Percentiles rank a stretch among this genome's conserved stretches.
Evolutionary conservation across 2,329 filamentous ascomycete species (phyloP).

Genomic region (Bipolaris victoriae): DNA sequence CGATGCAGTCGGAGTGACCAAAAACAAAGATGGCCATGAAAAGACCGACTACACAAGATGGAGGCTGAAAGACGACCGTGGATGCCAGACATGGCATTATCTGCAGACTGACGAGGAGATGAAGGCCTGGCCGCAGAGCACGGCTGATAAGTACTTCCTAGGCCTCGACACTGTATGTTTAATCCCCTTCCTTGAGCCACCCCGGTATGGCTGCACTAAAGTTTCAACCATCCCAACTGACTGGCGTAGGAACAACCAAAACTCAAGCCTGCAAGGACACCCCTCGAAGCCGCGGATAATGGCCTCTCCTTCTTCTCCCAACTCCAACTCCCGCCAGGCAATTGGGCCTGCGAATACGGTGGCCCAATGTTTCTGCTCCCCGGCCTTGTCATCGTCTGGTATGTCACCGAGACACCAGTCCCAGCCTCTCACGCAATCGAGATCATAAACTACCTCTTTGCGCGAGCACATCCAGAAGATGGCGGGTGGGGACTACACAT

Average conservation of each 20-base stretch:
- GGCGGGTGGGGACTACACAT: conserved; percentile 98
- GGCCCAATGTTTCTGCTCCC: conserved; percentile 96
- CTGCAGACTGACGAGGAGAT: conserved; percentile 72
- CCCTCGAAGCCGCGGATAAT: conserved; percentile 80
- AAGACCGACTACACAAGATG: conserved; percentile 83
- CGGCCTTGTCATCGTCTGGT: conserved; percentile 83
- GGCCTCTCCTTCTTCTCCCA: conserved; percentile 87
- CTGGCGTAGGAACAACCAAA: conserved; percentile 71
- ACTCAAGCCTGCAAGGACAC: conserved; percentile 71
- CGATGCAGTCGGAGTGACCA: conserved; percentile 21
- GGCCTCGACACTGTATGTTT: conserved; percentile 74
- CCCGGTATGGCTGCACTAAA: neutral
- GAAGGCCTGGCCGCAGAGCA: conserved; percentile 81
- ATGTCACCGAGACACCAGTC: conserved; percentile 86
- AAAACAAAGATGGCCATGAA: conserved; percentile 20
- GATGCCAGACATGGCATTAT: conserved; percentile 94
- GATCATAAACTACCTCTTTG: conserved; percentile 90
- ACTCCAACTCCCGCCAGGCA: conserved; percentile 84
- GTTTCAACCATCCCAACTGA: neutral
- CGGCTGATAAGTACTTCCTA: conserved; percentile 88
- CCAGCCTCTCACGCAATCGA: conserved; percentile 80
- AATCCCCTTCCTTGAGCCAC: neutral
- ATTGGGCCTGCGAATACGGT: conserved; percentile 98
- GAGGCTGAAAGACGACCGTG: conserved; percentile 81
- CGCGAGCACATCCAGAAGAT: conserved; percentile 81